phyloP scores from a whole-genome alignment of 78 protist genomes.

The Planoprotostelium fungivorum region DNA sequence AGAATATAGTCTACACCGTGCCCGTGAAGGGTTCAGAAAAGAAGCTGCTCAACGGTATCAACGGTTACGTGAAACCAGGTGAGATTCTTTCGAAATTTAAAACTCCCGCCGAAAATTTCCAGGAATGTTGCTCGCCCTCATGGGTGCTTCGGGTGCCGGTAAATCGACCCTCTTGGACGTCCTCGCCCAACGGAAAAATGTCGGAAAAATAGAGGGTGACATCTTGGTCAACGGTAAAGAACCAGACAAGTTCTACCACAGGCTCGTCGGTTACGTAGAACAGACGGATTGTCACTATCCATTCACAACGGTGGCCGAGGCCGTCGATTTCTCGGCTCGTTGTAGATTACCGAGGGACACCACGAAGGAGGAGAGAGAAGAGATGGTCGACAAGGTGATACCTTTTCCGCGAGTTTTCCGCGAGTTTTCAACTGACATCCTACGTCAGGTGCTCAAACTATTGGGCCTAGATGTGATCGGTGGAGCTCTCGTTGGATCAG shows the following conservation, averaged over 20 bases:
- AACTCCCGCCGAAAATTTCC: background rate
- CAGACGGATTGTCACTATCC: conserved; percentile 35
- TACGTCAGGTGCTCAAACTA: background rate
- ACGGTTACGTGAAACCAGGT: conserved; percentile 62
- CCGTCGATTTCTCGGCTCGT: conserved; percentile 24
- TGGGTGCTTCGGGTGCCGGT: conserved; percentile 81
- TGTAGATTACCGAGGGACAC: conserved; percentile 4
- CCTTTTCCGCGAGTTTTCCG: background rate
- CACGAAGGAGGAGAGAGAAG: conserved; percentile 4
- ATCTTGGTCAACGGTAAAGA: conserved; percentile 34
- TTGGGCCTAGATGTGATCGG: background rate
- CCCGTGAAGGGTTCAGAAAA: conserved; percentile 27
- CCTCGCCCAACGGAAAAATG: conserved; percentile 56
- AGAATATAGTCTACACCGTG: conserved; percentile 38
- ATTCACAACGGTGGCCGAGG: conserved; percentile 21
- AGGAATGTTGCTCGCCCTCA: conserved; percentile 59
- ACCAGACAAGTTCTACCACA: conserved; percentile 21
- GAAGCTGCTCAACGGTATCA: conserved; percentile 28
- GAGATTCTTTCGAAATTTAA: background rate
- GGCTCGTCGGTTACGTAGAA: conserved; percentile 35
- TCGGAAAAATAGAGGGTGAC: conserved; percentile 34
- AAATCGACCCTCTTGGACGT: conserved; percentile 69
- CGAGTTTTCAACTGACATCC: background rate
- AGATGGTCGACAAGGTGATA: conserved; percentile 22
- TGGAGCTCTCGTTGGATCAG: background rate